Percentiles rank a stretch among this genome's conserved stretches.
Conservation (phyloP, 2,329 filamentous ascomycete genomes). For the Alternaria ventricosa region DNA sequence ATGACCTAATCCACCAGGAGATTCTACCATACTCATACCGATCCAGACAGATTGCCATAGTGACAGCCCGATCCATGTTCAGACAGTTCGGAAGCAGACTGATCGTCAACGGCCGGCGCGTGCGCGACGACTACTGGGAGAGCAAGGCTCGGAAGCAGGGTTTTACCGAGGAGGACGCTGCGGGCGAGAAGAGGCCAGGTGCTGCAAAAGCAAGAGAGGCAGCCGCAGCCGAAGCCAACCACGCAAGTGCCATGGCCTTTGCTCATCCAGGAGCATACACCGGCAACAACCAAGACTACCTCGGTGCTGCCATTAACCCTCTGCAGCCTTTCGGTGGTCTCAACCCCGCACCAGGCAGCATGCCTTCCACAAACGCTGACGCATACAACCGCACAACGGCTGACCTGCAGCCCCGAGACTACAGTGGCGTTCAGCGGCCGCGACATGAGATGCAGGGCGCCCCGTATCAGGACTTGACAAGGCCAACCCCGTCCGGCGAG, state of each 20-base stretch:
- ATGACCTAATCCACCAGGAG: slow-evolving; percentile 92
- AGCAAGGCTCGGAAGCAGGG: slow-evolving; percentile 96
- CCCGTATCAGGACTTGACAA: slow-evolving; percentile 81
- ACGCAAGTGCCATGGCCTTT: slow-evolving; percentile 57
- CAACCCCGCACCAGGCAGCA: slow-evolving; percentile 71
- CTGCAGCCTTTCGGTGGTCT: slow-evolving; percentile 59
- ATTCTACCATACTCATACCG: slow-evolving; percentile 97
- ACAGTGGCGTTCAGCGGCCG: slow-evolving; percentile 81
- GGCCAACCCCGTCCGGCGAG: slow-evolving; percentile 76
- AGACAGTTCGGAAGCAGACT: slow-evolving; percentile 96
- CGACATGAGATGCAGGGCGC: slow-evolving; percentile 89
- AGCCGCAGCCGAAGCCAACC: slow-evolving; percentile 68
- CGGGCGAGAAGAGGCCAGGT: slow-evolving; percentile 94
- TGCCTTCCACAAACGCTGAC: slow-evolving; percentile 70
- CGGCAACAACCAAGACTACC: slow-evolving; percentile 44
- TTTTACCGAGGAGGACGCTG: slow-evolving; percentile 94
- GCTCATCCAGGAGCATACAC: slow-evolving; percentile 37
- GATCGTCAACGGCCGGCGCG: slow-evolving; percentile 85
- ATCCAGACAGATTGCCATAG: slow-evolving; percentile 97
- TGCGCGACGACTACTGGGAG: slow-evolving; percentile 99
- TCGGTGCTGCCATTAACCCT: slow-evolving; percentile 38
- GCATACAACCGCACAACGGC: slow-evolving; percentile 78
- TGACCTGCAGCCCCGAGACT: slow-evolving; percentile 78
- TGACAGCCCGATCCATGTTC: slow-evolving; percentile 98
- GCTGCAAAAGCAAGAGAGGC: slow-evolving; percentile 87